Percentiles rank a stretch among this genome's conserved stretches.
phyloP scores from a whole-genome alignment of 2,329 filamentous ascomycete species.

The Leptographium wingfieldii region DNA sequence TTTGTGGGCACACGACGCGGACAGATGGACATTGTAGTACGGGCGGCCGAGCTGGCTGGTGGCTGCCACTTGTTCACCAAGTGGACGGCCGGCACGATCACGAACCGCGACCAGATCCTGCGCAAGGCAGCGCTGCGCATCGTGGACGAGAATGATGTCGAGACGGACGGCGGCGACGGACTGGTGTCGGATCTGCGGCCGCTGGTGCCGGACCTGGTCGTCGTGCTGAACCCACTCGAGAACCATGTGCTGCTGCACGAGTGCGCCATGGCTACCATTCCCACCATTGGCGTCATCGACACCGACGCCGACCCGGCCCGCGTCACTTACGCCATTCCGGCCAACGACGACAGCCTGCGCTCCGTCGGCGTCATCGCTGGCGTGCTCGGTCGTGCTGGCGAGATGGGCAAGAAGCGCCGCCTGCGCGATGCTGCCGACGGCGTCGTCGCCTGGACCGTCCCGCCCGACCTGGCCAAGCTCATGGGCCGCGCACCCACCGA shows the following conservation, averaged over 20 bases:
- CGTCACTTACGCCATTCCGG: slow-evolving; percentile 93
- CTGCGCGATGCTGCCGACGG: slow-evolving; percentile 49
- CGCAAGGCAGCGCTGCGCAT: slow-evolving; percentile 56
- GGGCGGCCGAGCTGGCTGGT: slow-evolving; percentile 62
- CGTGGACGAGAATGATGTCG: slow-evolving; percentile 57
- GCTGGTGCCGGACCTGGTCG: slow-evolving; percentile 76
- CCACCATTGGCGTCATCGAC: slow-evolving; percentile 89
- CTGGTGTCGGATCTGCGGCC: slow-evolving; percentile 28
- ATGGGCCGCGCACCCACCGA: neutral
- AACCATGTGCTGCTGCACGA: slow-evolving; percentile 86
- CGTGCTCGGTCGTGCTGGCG: slow-evolving; percentile 71
- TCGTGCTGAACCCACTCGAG: slow-evolving; percentile 85
- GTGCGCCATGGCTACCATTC: slow-evolving; percentile 76
- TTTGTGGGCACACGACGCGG: slow-evolving; percentile 81
- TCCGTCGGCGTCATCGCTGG: slow-evolving; percentile 72
- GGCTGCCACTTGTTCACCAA: slow-evolving; percentile 84
- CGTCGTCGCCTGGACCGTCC: slow-evolving; percentile 47
- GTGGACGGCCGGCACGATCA: slow-evolving; percentile 86
- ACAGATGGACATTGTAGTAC: slow-evolving; percentile 69
- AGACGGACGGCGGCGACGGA: slow-evolving; percentile 34
- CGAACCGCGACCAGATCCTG: slow-evolving; percentile 87
- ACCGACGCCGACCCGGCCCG: slow-evolving; percentile 85
- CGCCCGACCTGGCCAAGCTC: slow-evolving; percentile 21
- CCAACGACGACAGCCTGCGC: slow-evolving; percentile 90
- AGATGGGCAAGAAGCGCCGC: slow-evolving; percentile 60